Evolutionary conservation across 2,329 filamentous ascomycete genomes (phyloP).

Genomic region (Dactylonectria estremocensis): DNA sequence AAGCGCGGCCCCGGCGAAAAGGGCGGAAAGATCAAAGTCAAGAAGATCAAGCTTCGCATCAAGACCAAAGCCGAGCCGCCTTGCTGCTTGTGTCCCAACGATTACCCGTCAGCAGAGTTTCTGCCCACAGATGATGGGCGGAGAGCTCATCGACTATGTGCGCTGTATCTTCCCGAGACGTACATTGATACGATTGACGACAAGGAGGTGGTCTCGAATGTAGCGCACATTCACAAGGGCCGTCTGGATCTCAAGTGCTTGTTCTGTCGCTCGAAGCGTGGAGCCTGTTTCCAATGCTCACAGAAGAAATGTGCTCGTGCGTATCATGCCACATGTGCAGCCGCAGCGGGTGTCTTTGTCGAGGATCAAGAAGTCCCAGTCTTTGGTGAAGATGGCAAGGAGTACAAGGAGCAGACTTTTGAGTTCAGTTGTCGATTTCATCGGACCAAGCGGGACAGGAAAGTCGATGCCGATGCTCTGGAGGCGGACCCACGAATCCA

Average conservation of each 20-base stretch:
- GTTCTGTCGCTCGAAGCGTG: constrained; percentile 93
- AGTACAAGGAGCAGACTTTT: constrained; percentile 93
- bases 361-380: constrained; percentile 90
- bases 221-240: constrained; percentile 86
- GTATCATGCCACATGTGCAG: constrained; percentile 96
- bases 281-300: constrained; percentile 97
- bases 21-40: constrained; percentile 70
- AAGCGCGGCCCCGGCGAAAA: constrained; percentile 54
- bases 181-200: constrained; percentile 82
- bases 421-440: constrained; percentile 97
- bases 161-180: constrained; percentile 92
- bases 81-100: constrained; percentile 93
- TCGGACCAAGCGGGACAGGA: constrained; percentile 87
- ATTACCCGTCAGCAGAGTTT: constrained; percentile 85
- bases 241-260: constrained; percentile 94
- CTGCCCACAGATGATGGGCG: constrained; percentile 89
- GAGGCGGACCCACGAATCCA: constrained; percentile 80
- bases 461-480: constrained; percentile 76
- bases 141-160: constrained; percentile 90
- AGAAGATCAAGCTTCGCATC: constrained; percentile 85
- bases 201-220: constrained; percentile 82
- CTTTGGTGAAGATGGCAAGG: constrained; percentile 89
- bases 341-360: constrained; percentile 91
- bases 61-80: constrained; percentile 82
- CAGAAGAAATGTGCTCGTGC: constrained; percentile 93